A percentile compares a stretch with the other conserved stretches of the same genome.
Evolutionary conservation across 768 basidiomycete genomes (phyloP).

Genomic region (Tulasnella sp.): DNA sequence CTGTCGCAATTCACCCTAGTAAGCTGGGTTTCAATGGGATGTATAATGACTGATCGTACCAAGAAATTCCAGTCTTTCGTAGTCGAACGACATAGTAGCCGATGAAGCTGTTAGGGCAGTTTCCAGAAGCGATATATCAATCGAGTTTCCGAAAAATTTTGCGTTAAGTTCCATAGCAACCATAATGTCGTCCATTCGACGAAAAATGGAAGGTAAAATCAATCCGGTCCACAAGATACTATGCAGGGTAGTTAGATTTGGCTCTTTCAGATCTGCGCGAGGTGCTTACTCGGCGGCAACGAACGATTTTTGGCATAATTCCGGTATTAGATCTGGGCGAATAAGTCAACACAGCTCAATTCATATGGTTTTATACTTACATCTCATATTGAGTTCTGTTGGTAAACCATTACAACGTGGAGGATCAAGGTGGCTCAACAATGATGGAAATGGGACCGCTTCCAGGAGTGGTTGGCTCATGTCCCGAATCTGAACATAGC

Average conservation of each 20-base stretch:
- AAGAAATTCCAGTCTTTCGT: conserved; percentile 73
- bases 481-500: not conserved
- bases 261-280: too few relatives aligned
- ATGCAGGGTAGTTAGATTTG: not conserved
- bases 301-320: too few relatives aligned
- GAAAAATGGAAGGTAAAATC: conserved; percentile 60
- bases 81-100: conserved; percentile 55
- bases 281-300: too few relatives aligned
- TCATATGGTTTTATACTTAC: conserved; percentile 26
- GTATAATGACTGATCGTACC: conserved; percentile 34
- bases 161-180: conserved; percentile 69
- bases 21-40: not conserved
- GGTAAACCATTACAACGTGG: not conserved
- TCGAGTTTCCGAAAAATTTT: conserved; percentile 45
- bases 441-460: conserved; percentile 8
- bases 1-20: conserved; percentile 26
- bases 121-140: conserved; percentile 48
- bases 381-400: conserved; percentile 40
- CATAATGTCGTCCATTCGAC: conserved; percentile 58
- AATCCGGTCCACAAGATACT: conserved; percentile 57
- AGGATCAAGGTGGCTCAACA: rapidly evolving
- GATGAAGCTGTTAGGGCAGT: conserved; percentile 59
- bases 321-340: conserved; percentile 64
- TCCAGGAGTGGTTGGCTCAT: not conserved
- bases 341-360: not conserved